Evolutionary conservation across 169 alveolate species (phyloP), one percentile per base, ranked within the genome.

Genomic region (Eimeria necatrix): DNA sequence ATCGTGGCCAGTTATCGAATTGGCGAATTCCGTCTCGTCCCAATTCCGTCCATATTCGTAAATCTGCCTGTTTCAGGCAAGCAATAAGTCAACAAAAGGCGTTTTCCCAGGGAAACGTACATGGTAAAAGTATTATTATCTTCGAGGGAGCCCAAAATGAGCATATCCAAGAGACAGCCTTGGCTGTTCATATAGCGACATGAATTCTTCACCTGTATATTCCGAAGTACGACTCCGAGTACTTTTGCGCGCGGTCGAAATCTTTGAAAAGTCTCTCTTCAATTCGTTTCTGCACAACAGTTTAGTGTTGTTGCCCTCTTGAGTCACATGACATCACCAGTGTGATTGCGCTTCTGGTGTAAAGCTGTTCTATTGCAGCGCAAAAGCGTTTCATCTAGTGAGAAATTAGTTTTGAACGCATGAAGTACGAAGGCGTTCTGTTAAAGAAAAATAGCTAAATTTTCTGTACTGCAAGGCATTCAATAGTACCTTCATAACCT

Each of bases 181-280:
- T 32, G 41, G 41, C 41, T 32, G 41, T 0, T 32, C 41, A 32
- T 32, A 32, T 32, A 32, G 41, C 41, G 41, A 32, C 41, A 32
- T 0, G 41, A 32, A 2, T 32, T 32, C 16, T 24, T 12, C 53
- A 74, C 95, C 95, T 46, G 95, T 93, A 93, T 14, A 93, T 73
- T 24, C 91, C 93, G 52, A 93, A 93, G 59, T 93, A 93, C 53
- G 95, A 80, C 52, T 93, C 95, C 9, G 95, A 80, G 73, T 93
- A 93, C 56, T 53, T 80, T 61, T 74, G 84, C 53, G 95, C 95
- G 12, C 95, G 95, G 87, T 93, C 95, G 51, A 93, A 93, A 64
- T 93, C 95, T 52, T 87, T 70, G n/a, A 80, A 16, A 51, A 93
- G 49, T 41, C 95, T 59, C 85, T 87, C 93, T 51, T 93, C 93